Evolutionary conservation across 306 rosid species (phyloP).

Genomic region (Urtica urens): DNA sequence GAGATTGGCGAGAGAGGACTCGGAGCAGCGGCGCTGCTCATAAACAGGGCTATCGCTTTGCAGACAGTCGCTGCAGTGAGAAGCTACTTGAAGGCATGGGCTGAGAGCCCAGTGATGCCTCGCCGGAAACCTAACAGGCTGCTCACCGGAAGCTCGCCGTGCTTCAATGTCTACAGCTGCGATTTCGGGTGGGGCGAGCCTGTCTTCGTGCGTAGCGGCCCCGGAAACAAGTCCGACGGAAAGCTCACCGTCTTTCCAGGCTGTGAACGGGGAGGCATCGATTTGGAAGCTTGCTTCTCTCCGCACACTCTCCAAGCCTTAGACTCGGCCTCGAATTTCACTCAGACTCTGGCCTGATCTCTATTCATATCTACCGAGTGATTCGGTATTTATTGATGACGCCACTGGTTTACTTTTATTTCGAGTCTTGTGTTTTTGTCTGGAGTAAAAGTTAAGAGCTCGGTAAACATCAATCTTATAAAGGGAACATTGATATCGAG

Average conservation of each 20-base stretch:
- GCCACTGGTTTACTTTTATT: too few species aligned
- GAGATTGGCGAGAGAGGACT: conserved; percentile 20
- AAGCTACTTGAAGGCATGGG: conserved; percentile 18
- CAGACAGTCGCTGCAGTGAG: conserved; percentile 3
- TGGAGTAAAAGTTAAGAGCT: too few species aligned
- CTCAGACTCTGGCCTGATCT: too few species aligned
- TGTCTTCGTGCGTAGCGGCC: not conserved
- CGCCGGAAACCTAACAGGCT: not conserved
- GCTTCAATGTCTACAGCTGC: conserved; percentile 26
- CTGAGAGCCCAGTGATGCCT: not conserved
- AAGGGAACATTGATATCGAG: too few species aligned
- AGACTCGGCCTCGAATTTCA: too few species aligned
- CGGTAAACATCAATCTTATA: too few species aligned
- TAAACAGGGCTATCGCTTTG: conserved; percentile 19
- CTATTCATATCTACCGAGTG: too few species aligned
- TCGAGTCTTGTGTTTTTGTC: too few species aligned
- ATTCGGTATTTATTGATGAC: too few species aligned
- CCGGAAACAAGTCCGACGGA: conserved; percentile 9
- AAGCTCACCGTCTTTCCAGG: conserved; percentile 27
- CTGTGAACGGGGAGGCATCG: conserved; percentile 29
- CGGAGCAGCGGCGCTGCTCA: conserved; percentile 27
- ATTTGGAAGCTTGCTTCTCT: conserved; percentile 5
- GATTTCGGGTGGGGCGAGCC: conserved; percentile 3
- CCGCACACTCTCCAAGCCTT: not conserved
- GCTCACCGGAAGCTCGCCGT: conserved; percentile 23